A percentile compares a stretch with the other conserved stretches of the same genome.
Evolutionary conservation across 148 eudicot species (phyloP).

Genomic region (Mesembryanthemum crystallinum): DNA sequence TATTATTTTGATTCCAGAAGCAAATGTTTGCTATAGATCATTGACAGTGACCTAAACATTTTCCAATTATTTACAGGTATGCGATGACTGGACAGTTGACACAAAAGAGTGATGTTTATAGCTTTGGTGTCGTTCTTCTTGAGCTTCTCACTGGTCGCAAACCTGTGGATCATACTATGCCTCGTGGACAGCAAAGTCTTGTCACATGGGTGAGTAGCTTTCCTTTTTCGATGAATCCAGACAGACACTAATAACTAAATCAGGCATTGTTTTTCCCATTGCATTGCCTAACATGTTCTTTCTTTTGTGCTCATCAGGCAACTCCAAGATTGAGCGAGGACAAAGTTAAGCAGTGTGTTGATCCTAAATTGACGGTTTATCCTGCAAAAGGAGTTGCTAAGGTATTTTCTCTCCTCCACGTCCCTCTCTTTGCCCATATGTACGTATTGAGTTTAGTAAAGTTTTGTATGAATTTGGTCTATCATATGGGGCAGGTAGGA

Average conservation of each 20-base stretch:
- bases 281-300: neutral
- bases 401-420: slow-evolving; percentile 18
- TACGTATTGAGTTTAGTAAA: neutral
- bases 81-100: slow-evolving; percentile 75
- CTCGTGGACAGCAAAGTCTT: slow-evolving; percentile 76
- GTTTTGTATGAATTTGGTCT: neutral
- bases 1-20: neutral
- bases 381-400: slow-evolving; percentile 74
- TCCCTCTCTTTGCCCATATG: neutral
- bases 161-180: slow-evolving; percentile 75
- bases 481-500: no score
- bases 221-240: neutral
- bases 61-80: slow-evolving; percentile 33
- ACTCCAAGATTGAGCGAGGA: slow-evolving; percentile 82
- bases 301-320: slow-evolving; percentile 30
- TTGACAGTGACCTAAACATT: neutral
- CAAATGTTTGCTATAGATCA: no score
- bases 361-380: slow-evolving; percentile 65
- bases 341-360: slow-evolving; percentile 83
- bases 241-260: neutral
- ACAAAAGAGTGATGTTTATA: slow-evolving; percentile 70
- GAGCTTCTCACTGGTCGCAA: slow-evolving; percentile 69
- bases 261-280: neutral
- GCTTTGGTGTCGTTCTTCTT: slow-evolving; percentile 73
- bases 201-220: slow-evolving; percentile 57